Base-by-base conservation (phyloP, 352 stramenopile species). In the Phytophthora crassamura region DNA sequence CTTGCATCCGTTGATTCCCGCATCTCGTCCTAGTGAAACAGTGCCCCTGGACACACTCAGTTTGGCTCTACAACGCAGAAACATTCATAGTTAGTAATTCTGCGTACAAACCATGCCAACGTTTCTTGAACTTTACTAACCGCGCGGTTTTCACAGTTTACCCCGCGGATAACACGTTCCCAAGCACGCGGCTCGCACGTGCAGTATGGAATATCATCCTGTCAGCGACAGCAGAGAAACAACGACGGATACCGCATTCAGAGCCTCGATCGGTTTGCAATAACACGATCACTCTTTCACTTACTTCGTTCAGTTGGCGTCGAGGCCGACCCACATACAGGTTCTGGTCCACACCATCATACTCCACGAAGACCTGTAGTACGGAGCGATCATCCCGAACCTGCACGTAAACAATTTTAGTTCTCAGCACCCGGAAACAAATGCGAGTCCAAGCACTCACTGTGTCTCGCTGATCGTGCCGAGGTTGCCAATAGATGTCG, bases 1-100 rank as follows among this genome's bases (percentile, higher is more conserved):
- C 22, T 43, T 51, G 52, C 50, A 60, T 51, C 3, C 52, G 52
- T 12, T 60, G 40, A 20, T 60, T 60, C 9, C n/a, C 2, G 40
- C 16, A 45, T 3, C 25, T 36, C 9, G 5, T n/a, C 32, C 4
- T 28, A 2, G 52, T 36, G 7, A 60, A 50, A 18, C 40, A 60
- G 30, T 51, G 28, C 3, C 52, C 40, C 43, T n/a, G 7, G 9
- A 50, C 40, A 36, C 40, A 60, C 42, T 45, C 40, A 10, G 32
- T 60, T 18, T 60, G 52, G 4, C 8, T 36, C 32, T 60, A 7
- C 8, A 12, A 9, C 20, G 28, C 39, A 45, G 2, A 20, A 25
- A 8, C 9, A 22, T 3, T 3, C 3, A 25, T 20, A 9, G 12
- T 16, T 45, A 45, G 39, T 25, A 25, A 25, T 25, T 5, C n/a